Evolutionary conservation across 345 rosid genomes (phyloP).

Genomic region (Pugionium cornutum): DNA sequence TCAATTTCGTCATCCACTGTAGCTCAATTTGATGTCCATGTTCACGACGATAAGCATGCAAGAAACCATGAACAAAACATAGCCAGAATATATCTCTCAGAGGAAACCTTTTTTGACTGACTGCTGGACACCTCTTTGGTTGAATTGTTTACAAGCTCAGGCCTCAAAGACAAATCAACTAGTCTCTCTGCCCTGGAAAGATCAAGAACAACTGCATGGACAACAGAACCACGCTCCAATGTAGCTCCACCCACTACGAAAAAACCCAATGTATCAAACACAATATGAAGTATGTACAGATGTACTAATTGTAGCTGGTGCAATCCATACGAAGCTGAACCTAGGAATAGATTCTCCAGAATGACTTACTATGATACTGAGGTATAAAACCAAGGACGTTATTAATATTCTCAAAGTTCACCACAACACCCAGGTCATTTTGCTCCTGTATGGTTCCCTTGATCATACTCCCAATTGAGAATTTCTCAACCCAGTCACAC

Average conservation of each 20-base stretch:
- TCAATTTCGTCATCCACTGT: background rate
- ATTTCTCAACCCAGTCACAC: conserved; percentile 71
- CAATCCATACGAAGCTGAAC: conserved; percentile 11
- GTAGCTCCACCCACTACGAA: conserved; percentile 64
- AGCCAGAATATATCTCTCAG: conserved; percentile 17
- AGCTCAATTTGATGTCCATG: conserved; percentile 9
- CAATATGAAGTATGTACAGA: background rate
- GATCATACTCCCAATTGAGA: conserved; percentile 61
- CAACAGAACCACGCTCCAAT: conserved; percentile 56
- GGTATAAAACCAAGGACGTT: conserved; percentile 84
- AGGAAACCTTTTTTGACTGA: conserved; percentile 59
- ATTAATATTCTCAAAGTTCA: conserved; percentile 60
- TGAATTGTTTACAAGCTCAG: conserved; percentile 54
- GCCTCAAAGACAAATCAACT: conserved; percentile 84
- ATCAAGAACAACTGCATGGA: conserved; percentile 82
- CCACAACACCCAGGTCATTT: conserved; percentile 79
- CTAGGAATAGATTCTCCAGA: conserved; percentile 10
- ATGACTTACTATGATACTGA: conserved; percentile 68
- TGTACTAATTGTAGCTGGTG: background rate
- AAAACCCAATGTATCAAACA: conserved; percentile 22
- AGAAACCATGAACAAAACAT: conserved; percentile 14
- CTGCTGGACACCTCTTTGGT: conserved; percentile 46
- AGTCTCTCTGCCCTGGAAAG: conserved; percentile 75
- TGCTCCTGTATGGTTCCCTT: conserved; percentile 75
- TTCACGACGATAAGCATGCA: conserved; percentile 12